A percentile compares a stretch with the other conserved stretches of the same genome.
phyloP scores from a whole-genome alignment of 164 flowering plant species.

The Saururus chinensis region DNA sequence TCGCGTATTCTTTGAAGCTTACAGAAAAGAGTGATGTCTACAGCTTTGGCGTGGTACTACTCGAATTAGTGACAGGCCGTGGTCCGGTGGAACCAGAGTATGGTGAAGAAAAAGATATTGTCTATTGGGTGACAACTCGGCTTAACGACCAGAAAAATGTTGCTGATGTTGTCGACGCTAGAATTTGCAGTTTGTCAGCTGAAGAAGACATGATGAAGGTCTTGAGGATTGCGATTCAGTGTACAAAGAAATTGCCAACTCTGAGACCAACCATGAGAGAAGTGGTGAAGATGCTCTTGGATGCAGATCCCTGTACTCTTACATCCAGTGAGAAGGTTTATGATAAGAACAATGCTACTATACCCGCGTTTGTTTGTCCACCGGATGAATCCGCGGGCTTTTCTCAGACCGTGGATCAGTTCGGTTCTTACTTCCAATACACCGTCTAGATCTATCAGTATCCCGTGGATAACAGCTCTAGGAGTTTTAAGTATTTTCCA shows the following conservation, averaged over 20 bases:
- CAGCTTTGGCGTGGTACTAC: constrained; percentile 83
- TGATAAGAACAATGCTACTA: no score
- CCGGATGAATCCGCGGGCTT: no score
- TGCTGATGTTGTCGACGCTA: constrained; percentile 38
- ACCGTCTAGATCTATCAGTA: no score
- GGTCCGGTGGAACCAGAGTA: constrained; percentile 53
- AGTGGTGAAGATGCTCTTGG: constrained; percentile 82
- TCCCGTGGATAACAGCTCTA: no score
- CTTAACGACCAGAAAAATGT: constrained; percentile 27
- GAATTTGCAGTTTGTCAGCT: constrained; percentile 16
- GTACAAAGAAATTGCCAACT: constrained; percentile 75
- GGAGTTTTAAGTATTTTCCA: no score
- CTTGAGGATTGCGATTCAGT: constrained; percentile 49
- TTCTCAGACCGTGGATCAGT: no score
- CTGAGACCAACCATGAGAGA: constrained; percentile 83
- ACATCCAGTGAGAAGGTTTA: constrained; percentile 1
- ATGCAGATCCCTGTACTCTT: constrained; percentile 41
- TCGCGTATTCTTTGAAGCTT: constrained; percentile 63
- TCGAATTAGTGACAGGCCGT: constrained; percentile 71
- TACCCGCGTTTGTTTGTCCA: no score
- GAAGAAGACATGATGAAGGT: constrained; percentile 77
- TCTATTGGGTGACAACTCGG: constrained; percentile 64
- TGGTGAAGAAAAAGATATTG: constrained; percentile 82
- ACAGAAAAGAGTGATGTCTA: constrained; percentile 83
- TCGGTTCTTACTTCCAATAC: no score